A percentile compares a stretch with the other conserved stretches of the same genome.
Conservation (phyloP, 768 basidiomycete species). For the Boletus rufocinnamomeus region DNA sequence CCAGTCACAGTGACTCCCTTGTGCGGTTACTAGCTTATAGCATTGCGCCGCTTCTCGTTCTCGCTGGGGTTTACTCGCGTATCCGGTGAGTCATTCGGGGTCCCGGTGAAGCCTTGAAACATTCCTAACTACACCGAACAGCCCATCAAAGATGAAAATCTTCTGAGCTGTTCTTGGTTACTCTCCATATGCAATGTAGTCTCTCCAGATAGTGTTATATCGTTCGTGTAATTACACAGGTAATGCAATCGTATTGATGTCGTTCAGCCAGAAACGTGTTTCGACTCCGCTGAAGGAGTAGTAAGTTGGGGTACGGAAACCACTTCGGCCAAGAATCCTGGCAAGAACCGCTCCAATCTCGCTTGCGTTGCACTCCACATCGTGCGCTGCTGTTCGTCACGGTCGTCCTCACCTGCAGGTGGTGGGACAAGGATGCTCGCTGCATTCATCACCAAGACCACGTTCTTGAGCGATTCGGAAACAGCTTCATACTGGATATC, state of each 20-base stretch:
- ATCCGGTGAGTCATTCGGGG: slow-evolving; percentile 46
- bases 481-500: slow-evolving; percentile 81
- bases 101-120: not conserved
- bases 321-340: slow-evolving; percentile 80
- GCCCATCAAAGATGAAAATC: slow-evolving; percentile 68
- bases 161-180: slow-evolving; percentile 28
- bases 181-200: not conserved
- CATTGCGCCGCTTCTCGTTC: slow-evolving; percentile 51
- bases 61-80: slow-evolving; percentile 47
- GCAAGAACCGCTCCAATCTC: slow-evolving; percentile 87
- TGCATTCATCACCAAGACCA: slow-evolving; percentile 94
- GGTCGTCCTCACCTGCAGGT: slow-evolving; percentile 42
- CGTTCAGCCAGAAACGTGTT: slow-evolving; percentile 15
- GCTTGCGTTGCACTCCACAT: slow-evolving; percentile 87
- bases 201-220: not conserved
- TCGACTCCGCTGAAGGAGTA: slow-evolving; percentile 17
- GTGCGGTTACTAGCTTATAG: slow-evolving; percentile 54
- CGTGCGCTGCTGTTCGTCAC: slow-evolving; percentile 61
- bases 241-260: slow-evolving; percentile 4
- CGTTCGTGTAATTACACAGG: slow-evolving; percentile 5
- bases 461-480: slow-evolving; percentile 96
- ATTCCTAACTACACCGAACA: slow-evolving; percentile 27
- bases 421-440: slow-evolving; percentile 76
- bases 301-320: slow-evolving; percentile 44
- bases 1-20: slow-evolving; percentile 36